Conservation (phyloP, 495 filamentous ascomycete species). For the Penicillium cataractarum region DNA sequence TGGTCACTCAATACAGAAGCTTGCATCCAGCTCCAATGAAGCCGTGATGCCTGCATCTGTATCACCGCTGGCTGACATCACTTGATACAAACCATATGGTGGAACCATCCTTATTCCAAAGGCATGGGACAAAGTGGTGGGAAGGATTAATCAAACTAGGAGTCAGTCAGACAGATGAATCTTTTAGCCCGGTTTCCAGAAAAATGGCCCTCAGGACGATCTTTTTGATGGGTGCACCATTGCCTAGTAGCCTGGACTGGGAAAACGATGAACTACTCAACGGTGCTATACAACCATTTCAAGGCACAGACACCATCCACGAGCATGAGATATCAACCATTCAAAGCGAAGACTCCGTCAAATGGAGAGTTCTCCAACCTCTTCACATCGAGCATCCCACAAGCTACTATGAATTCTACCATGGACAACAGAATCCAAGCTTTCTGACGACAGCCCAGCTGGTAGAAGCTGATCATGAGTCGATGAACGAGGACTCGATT, state of each 20-base stretch:
- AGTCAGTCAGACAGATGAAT: not conserved
- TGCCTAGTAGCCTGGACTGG: constrained; percentile 58
- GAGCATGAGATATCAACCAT: not conserved
- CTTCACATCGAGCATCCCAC: constrained; percentile 8
- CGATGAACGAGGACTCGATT: constrained; percentile 39
- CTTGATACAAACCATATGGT: not conserved
- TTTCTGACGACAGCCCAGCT: constrained; percentile 56
- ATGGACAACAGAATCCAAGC: constrained; percentile 32
- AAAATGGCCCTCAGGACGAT: constrained; percentile 53
- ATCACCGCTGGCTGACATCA: not conserved
- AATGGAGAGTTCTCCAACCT: constrained; percentile 45
- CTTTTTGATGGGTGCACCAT: constrained; percentile 67
- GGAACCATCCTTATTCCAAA: not conserved
- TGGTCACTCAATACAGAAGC: not conserved
- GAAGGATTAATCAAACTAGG: not conserved
- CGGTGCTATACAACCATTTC: constrained; percentile 52
- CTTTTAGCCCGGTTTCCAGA: not conserved
- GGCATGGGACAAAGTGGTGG: not conserved
- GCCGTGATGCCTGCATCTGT: not conserved
- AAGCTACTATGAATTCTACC: constrained; percentile 14
- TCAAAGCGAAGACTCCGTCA: constrained; percentile 32
- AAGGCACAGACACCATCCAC: constrained; percentile 22
- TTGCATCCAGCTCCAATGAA: not conserved
- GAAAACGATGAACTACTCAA: constrained; percentile 52
- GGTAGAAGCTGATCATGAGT: constrained; percentile 22